Percentiles rank a stretch among this genome's conserved stretches.
phyloP scores from a whole-genome alignment of 257 asterid species.

The Nicotiana obtusifolia region DNA sequence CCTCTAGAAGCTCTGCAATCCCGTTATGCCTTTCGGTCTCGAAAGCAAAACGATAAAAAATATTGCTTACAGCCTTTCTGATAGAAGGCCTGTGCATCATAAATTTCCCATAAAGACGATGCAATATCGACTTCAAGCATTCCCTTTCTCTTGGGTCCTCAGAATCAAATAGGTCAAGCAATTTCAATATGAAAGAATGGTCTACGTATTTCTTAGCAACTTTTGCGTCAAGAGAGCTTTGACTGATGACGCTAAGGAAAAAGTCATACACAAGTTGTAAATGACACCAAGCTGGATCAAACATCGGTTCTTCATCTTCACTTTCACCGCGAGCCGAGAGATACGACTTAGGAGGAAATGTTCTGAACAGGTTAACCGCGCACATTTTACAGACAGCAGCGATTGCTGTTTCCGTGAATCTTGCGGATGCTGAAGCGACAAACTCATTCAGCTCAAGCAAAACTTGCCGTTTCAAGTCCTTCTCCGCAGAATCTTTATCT shows the following conservation, averaged over 20 bases:
- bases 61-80: constrained; percentile 38
- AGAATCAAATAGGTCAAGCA: constrained; percentile 37
- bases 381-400: constrained; percentile 44
- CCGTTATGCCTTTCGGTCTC: constrained; percentile 44
- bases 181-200: constrained; percentile 29
- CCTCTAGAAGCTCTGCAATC: constrained; percentile 36
- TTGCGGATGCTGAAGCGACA: constrained; percentile 37
- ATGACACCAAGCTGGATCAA: constrained; percentile 50
- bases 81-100: constrained; percentile 46
- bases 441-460: constrained; percentile 34
- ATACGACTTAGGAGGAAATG: constrained; percentile 33
- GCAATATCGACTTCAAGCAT: constrained; percentile 37
- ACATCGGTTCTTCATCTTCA: constrained; percentile 40
- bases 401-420: constrained; percentile 31
- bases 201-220: constrained; percentile 36
- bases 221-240: constrained; percentile 30
- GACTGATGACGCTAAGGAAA: constrained; percentile 27
- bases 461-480: constrained; percentile 39
- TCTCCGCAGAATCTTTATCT: constrained; percentile 26
- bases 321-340: constrained; percentile 29
- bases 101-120: constrained; percentile 42
- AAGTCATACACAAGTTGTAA: constrained; percentile 43
- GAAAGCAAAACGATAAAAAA: constrained; percentile 35
- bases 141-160: constrained; percentile 48
- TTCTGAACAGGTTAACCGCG: constrained; percentile 35